Evolutionary conservation across 2,329 filamentous ascomycete species (phyloP), one percentile per base, ranked within the genome.

Genomic region (Ascosphaera apis): DNA sequence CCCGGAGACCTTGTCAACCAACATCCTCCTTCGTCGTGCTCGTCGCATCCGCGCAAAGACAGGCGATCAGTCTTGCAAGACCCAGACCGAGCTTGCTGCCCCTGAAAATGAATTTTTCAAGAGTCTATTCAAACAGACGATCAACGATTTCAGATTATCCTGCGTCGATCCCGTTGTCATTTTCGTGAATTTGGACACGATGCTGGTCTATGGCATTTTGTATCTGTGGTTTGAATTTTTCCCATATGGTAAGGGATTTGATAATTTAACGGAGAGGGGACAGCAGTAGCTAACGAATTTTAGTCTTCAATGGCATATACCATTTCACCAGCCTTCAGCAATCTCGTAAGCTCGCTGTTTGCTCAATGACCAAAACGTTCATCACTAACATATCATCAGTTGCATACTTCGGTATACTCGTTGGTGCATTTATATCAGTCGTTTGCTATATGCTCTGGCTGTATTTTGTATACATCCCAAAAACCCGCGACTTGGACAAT

Each of bases 21-120:
- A 40, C 19, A 43, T 43, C 2, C 41, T 43, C 23, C 30, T 35
- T 27, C 40, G 40, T 4, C 41, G 41, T 17, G 41, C 41, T 19
- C 28, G 33, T 16, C 40, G 34, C 2, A 36, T 43, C 9, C 38
- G 41, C 6, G 6, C 6, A 1, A 37, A 36, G 8, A 43, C 40
- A 3, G 40, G 40, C 0, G 39, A 43, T 23, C 23, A 34, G 9
- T 9, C 35, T 7, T 43, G 40, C 5, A 33, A 25, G 23, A 40
- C 31, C 16, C 31, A 38, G 36, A 32, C 41, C n/a, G n/a, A 43
- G 9, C 18, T 33, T 18, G 1, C 69, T 40, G 0, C 47, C 47
- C 16, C 37, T 30, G 19, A 46, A 45, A 1, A 15, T 41, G 23
- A 37, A 28, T 15, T 19, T 25, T 18, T 27, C 18, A 17, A 2